A percentile compares a stretch with the other conserved stretches of the same genome.
phyloP scores from a whole-genome alignment of 176 grass and related monocot species.

The Avena eriantha region DNA sequence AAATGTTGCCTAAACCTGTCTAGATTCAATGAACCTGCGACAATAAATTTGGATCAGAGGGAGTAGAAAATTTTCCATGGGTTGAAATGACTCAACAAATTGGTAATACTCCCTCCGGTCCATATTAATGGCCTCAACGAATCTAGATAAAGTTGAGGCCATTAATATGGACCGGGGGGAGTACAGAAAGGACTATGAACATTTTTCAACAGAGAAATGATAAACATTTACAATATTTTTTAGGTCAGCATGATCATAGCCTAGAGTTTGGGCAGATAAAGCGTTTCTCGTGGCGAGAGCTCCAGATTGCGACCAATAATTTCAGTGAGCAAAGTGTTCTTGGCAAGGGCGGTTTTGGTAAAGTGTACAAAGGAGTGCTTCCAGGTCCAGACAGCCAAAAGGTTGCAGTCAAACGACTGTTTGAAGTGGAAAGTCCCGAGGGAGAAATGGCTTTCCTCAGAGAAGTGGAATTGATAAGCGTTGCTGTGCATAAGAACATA shows the following conservation, averaged over 20 bases:
- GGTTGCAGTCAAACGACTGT: constrained; percentile 76
- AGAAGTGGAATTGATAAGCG: constrained; percentile 92
- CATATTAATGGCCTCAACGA: no score
- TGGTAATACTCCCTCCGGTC: no score
- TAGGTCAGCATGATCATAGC: constrained; percentile 77
- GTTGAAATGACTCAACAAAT: constrained; percentile 17
- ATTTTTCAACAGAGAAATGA: constrained; percentile 21
- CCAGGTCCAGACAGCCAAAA: constrained; percentile 53
- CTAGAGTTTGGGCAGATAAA: constrained; percentile 88
- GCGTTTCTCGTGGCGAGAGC: constrained; percentile 70
- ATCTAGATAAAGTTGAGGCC: no score
- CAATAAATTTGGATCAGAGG: no score
- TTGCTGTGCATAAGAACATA: constrained; percentile 92
- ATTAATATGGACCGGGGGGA: no score
- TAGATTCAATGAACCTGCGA: no score
- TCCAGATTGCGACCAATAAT: constrained; percentile 78
- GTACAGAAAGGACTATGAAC: constrained; percentile 12
- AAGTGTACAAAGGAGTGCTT: constrained; percentile 86
- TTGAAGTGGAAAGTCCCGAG: constrained; percentile 49
- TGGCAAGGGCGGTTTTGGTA: constrained; percentile 90
- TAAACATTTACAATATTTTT: constrained; percentile 27
- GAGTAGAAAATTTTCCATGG: neutral
- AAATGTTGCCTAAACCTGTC: no score
- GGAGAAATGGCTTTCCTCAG: constrained; percentile 76
- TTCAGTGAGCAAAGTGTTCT: constrained; percentile 83